A percentile compares a stretch with the other conserved stretches of the same genome.
phyloP scores from a whole-genome alignment of 179 eudicot species.

The Camellia oleifera region DNA sequence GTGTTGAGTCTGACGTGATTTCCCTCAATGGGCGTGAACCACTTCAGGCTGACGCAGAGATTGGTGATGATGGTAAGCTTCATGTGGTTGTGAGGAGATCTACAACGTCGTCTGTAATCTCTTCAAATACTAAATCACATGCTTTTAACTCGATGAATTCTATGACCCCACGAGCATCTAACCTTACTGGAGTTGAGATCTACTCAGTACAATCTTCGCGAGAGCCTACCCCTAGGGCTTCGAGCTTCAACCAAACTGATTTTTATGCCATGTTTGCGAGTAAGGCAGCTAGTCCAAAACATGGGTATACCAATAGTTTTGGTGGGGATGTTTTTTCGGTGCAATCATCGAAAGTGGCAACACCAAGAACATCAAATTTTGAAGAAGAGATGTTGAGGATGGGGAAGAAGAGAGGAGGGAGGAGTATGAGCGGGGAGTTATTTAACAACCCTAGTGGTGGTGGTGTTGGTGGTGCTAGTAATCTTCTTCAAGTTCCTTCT shows the following conservation, averaged over 20 bases:
- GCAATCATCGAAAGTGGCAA: constrained; percentile 87
- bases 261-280: constrained; percentile 92
- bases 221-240: constrained; percentile 87
- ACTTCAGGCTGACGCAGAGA: constrained; percentile 84
- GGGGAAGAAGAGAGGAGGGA: constrained; percentile 48
- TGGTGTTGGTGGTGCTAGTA: constrained; percentile 11
- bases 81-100: constrained; percentile 85
- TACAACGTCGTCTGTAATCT: constrained; percentile 51
- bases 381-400: constrained; percentile 75
- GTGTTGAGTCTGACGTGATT: constrained; percentile 86
- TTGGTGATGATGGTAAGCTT: constrained; percentile 87
- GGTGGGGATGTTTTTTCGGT: constrained; percentile 72
- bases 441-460: constrained; percentile 6
- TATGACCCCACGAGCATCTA: constrained; percentile 84
- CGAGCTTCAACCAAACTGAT: constrained; percentile 88
- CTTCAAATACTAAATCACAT: constrained; percentile 61
- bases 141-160: constrained; percentile 39
- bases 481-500: constrained; percentile 28
- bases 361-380: constrained; percentile 84
- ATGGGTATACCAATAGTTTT: constrained; percentile 33
- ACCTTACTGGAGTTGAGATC: constrained; percentile 90
- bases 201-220: constrained; percentile 92
- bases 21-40: constrained; percentile 91
- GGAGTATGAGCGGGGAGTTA: constrained; percentile 85
- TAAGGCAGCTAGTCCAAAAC: constrained; percentile 62